Base-by-base conservation (phyloP, 306 rosid species). In the Rosa lucieae region DNA sequence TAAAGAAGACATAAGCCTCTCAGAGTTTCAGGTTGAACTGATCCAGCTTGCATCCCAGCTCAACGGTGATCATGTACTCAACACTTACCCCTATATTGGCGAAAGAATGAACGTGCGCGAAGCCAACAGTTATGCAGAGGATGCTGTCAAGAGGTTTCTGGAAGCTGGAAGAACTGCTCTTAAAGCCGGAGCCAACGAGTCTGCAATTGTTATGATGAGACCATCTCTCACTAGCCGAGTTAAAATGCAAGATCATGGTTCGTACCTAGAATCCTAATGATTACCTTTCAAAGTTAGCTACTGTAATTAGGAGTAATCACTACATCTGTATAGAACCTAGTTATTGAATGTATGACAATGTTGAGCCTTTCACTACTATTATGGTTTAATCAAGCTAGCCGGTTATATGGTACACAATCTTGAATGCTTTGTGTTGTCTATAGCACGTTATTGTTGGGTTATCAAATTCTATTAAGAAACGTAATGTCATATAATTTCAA, bases 41-140 rank as follows among this genome's bases (percentile, higher is more conserved):
- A 95, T 95, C 75, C 99, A 95, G 79, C 95, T 95, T 3, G 97
- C 99, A 23, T 95, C 99, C 70, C 99, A 95, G 89, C 97, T 95
- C 62, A 91, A 86, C 20, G 99, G 99, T 7, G 99, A 95, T 82
- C 23, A 95, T 48, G 85, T 95, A 26, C 93, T 92, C 20, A 86
- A 89, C 10, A 80, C 90, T 0, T 95, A 95, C 79, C 99, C 99
- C 5, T 68, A 95, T 77, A 89, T 92, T 0, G 99, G 99, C 47
- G 72, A 84, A 79, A 84, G 43, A 17, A 89, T 95, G 99, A 92
- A 83, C 5, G 99, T 95, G 47, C 82, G 83, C 58, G 93, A 91
- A 80, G 99, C 98, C 44, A 92, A 95, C 89, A 68, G 26, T 26
- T 95, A 95, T 42, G 99, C 97, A 13, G 97, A 93, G 81, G 99